Conservation (phyloP, 495 filamentous ascomycete species). For the Penicillium macrosclerotiorum region DNA sequence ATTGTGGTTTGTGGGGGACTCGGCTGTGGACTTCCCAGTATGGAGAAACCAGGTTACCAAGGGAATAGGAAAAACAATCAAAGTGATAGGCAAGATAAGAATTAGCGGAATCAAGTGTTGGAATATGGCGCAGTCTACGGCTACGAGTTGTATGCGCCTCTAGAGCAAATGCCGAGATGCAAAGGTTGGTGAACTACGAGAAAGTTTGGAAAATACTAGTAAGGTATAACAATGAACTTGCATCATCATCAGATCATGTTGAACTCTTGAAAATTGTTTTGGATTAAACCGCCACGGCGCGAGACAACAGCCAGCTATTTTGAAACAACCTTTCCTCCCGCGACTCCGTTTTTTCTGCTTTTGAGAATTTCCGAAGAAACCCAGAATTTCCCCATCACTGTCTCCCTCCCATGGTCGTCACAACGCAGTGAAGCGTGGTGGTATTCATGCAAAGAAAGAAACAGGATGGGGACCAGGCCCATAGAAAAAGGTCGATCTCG, state of each 20-base stretch:
- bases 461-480: slow-evolving; percentile 16
- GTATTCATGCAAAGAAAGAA: slow-evolving; percentile 32
- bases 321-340: slow-evolving; percentile 46
- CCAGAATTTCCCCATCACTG: slow-evolving; percentile 25
- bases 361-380: slow-evolving; percentile 32
- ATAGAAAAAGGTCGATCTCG: slow-evolving; percentile 41
- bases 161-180: too few relatives aligned
- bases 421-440: slow-evolving; percentile 22
- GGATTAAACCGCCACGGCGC: slow-evolving; percentile 52
- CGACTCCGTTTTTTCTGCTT: slow-evolving; percentile 43
- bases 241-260: slow-evolving; percentile 37
- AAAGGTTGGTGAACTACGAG: too few relatives aligned
- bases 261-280: slow-evolving; percentile 44
- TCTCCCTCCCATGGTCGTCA: slow-evolving; percentile 35
- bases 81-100: too few relatives aligned
- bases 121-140: too few relatives aligned
- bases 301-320: slow-evolving; percentile 48
- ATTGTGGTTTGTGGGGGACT: too few relatives aligned
- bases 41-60: too few relatives aligned
- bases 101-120: too few relatives aligned
- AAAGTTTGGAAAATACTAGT: background rate
- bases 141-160: too few relatives aligned
- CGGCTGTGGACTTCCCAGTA: too few relatives aligned
- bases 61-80: too few relatives aligned
- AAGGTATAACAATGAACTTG: slow-evolving; percentile 15